These are phyloP conservation scores for Exserohilum rostratum DNA, from an alignment of 2,329 filamentous ascomycete species.

Conservation along the genomic window DNA sequence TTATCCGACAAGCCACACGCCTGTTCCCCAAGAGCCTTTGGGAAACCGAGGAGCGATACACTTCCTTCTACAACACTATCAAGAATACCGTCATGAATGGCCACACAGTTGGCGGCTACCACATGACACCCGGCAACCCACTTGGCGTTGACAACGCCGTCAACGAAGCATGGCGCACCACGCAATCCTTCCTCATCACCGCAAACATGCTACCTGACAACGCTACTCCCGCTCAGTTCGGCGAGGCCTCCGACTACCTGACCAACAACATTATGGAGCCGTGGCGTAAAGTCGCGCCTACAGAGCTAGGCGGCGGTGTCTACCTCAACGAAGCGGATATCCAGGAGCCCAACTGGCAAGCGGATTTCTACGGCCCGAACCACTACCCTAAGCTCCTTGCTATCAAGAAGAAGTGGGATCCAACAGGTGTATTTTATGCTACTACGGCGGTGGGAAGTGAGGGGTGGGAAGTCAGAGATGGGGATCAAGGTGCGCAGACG, in stretches of 20 bases:
- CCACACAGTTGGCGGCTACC: constrained; percentile 24
- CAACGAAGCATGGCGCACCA: constrained; percentile 30
- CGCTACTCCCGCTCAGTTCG: constrained; percentile 18
- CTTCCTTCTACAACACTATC: constrained; percentile 19
- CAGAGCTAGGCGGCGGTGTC: constrained; percentile 25
- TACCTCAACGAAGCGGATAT: constrained; percentile 40
- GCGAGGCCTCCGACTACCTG: constrained; percentile 18
- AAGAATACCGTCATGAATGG: constrained; percentile 24
- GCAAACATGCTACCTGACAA: constrained; percentile 19
- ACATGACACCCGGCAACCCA: constrained; percentile 28
- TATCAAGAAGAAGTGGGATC: constrained; percentile 37
- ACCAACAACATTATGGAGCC: constrained; percentile 23
- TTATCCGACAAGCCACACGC: constrained; percentile 15
- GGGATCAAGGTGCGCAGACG: constrained; percentile 24
- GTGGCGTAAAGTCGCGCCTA: constrained; percentile 28
- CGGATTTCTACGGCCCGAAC: constrained; percentile 34
- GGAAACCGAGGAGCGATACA: constrained; percentile 20
- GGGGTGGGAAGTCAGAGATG: constrained; percentile 29
- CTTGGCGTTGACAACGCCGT: constrained; percentile 32
- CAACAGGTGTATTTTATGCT: constrained; percentile 35
- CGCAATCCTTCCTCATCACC: constrained; percentile 33
- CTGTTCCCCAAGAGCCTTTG: constrained; percentile 28
- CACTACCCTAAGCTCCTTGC: constrained; percentile 34
- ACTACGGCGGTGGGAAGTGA: constrained; percentile 34
- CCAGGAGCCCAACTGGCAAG: constrained; percentile 34